Evolutionary conservation across 2,329 filamentous ascomycete species (phyloP), one percentile per base, ranked within the genome.

Genomic region (Teratosphaeria gauchensis): DNA sequence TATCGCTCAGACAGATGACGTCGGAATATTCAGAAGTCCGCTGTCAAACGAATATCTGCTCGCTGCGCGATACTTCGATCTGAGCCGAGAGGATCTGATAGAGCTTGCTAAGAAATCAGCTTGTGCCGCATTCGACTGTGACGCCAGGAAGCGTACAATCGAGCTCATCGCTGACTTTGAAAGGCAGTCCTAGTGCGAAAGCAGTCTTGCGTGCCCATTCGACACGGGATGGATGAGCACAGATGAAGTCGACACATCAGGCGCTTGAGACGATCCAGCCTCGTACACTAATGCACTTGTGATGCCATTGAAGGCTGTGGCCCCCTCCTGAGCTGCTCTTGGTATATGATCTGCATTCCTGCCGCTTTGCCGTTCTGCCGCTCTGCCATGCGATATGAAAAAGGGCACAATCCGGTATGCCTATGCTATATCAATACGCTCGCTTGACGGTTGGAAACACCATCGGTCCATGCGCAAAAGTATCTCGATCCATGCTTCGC

Each of bases 1-100:
- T 16, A 21, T 61, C 7, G n/a, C n/a, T n/a, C 14, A 91, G 87
- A 94, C 89, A 1, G 90, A 94, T 69, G 89, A 94, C 66, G 86
- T 92, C 9, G 90, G 89, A 1, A 84, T 94, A 24, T 94, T 94
- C 66, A 86, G 85, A 55, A 92, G 87, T 67, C 79, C 83, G 0
- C 73, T 92, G 3, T 91, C 88, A 0, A 85, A 90, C 64, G 90
- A 95, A 71, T 92, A 92, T 71, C 75, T 78, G 7, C 80, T 94
- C 2, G 87, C 56, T n/a, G 56, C 56, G 24, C 28, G 54, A 33
- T 51, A 58, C 52, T 54, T 54, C 21, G 51, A 28, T 3, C 46
- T 52, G 11, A 68, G 64, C 31, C 71, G 74, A 14, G 58, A 64
- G 1, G 76, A 81, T 24, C 64, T 85, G 7, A 76, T 83, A 58